Evolutionary conservation across 179 eudicot genomes (phyloP), one percentile per base, ranked within the genome.

Genomic region (Dionaea muscipula): DNA sequence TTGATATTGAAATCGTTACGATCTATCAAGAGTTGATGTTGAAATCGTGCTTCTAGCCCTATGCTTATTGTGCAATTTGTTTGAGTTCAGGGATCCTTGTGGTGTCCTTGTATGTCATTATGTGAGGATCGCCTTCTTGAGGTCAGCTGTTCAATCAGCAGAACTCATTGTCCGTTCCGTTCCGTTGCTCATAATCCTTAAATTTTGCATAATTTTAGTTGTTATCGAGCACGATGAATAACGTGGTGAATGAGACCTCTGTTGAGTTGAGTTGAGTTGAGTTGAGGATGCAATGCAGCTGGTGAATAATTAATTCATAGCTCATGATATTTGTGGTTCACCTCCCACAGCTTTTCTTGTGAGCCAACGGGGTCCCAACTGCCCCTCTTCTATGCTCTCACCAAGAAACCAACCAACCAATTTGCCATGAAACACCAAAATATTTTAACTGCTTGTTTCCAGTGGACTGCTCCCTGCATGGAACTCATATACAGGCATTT

Each of bases 391-490:
- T 31, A 57, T 38, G 28, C 28, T 54, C 45, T 56, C 59, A 70
- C 66, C 70, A 68, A 68, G 51, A 63, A 46, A 62, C 8, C 21
- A 63, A 47, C 61, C 60, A 62, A 58, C 17, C 18, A 48, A 15
- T 24, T 55, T 22, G 37, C n/a, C 21, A 11, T 24, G 20, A 31
- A 35, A 24, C 5, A 14, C 7, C 1, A 62, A 52, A 31, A 40
- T 26, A 49, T 68, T 73, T 61, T 68, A 64, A 78, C 64, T 62
- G 59, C 61, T 56, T 66, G n/a, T 75, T 79, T 72, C 77, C 68
- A 72, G 89, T 74, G 84, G 66, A 81, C 86, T 79, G 60, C 71
- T 65, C 71, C 69, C 25, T 57, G 61, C 89, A 81, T 84, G 89
- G 79, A 17, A 69, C 33, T 44, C 78, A 81, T 83, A 68, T 81